Conservation (phyloP, 176 grass and related monocot genomes). For the Avena eriantha region DNA sequence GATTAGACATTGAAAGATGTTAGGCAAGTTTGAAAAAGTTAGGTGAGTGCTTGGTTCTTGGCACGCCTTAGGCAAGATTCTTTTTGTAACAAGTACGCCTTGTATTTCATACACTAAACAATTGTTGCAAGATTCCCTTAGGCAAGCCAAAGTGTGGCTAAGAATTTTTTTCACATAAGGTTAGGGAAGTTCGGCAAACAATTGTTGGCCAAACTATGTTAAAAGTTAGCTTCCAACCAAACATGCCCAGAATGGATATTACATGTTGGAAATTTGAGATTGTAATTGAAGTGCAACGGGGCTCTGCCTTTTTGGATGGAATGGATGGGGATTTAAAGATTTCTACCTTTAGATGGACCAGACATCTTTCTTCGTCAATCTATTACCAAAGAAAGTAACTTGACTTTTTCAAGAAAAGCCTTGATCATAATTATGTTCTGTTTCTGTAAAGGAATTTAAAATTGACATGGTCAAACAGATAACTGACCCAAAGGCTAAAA, state of each 20-base stretch:
- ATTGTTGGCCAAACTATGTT: not conserved
- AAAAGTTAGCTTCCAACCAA: constrained; percentile 8
- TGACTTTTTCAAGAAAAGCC: not conserved
- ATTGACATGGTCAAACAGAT: not conserved
- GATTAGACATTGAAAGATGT: not conserved
- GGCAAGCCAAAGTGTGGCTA: not conserved
- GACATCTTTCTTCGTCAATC: not conserved
- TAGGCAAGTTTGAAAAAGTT: not conserved
- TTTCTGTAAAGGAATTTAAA: not conserved
- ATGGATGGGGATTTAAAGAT: not conserved
- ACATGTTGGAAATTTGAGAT: not conserved
- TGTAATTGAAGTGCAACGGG: not conserved
- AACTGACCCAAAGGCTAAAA: not conserved
- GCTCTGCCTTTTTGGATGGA: not conserved
- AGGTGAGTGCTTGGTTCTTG: not conserved
- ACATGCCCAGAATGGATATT: not conserved
- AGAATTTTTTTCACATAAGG: not conserved
- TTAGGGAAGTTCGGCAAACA: not conserved
- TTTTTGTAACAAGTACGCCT: not conserved
- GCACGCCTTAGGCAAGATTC: not conserved
- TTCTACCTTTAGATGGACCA: not conserved
- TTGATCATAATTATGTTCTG: not conserved
- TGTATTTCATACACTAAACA: not conserved
- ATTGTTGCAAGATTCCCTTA: not conserved
- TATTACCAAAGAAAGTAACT: not conserved